Base-by-base conservation (phyloP, 2,329 filamentous ascomycete genomes). In the Helotiales sp. region DNA sequence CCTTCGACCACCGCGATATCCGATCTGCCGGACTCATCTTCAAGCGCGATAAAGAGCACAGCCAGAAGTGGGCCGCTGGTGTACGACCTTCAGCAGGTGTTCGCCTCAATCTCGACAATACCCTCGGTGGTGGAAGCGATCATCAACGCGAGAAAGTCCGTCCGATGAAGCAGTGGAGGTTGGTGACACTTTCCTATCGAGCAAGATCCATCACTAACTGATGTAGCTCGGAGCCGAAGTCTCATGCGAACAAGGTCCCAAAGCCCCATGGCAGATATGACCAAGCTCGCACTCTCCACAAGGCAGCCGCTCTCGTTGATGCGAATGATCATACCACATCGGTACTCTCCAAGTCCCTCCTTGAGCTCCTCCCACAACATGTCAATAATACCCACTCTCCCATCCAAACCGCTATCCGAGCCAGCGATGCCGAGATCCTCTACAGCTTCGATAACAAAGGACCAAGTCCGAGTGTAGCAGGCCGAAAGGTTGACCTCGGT, bases 31-130 rank as follows among this genome's bases (percentile, higher is more conserved):
- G 63, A 22, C 56, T 63, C 15, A 44, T 54, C 19, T 71, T 61
- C 63, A 71, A 71, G 60, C 68, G 69, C 40, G 66, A 69, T 44
- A 70, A 67, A 42, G 67, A 71, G 48, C 62, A 68, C 29, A 52
- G 44, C 51, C 44, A 60, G 54, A 72, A 72, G 57, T 72, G 69
- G 70, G 52, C 46, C 40, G 52, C 61, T 36, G 69, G 69, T 8
- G 22, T 25, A 19, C 67, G 68, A 15, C 65, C 64, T 36, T 29
- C 40, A 5, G 31, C 62, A 10, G 67, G 68, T 17, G 59, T 63
- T 4, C 33, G 24, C 8, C 30, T 51, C 6, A 30, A 53, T n/a
- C 52, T 22, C 12, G 33, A 52, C 27, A 56, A 59, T 10, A 56
- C 59, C 4, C 40, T 60, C 22, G 22, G 50, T 8, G 42, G 49